Conservation (phyloP, 2,329 filamentous ascomycete genomes). For the Ramularia endophylla region DNA sequence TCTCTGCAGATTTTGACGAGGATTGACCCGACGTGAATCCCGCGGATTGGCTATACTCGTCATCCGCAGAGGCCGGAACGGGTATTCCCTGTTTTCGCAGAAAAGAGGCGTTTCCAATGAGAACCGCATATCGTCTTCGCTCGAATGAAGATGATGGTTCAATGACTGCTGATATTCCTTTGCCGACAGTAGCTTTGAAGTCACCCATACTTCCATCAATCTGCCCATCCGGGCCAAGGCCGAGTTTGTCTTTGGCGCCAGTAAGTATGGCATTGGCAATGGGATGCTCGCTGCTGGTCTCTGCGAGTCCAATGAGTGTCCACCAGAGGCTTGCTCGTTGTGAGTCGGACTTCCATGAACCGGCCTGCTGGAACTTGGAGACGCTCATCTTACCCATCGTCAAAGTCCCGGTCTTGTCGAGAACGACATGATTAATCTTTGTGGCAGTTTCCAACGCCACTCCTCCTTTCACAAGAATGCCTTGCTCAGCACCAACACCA, state of each 20-base stretch:
- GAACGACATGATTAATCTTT: constrained; percentile 80
- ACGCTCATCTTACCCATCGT: constrained; percentile 96
- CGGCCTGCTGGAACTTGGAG: constrained; percentile 60
- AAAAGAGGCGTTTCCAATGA: constrained; percentile 76
- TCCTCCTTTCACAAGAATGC: constrained; percentile 96
- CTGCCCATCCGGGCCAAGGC: constrained; percentile 62
- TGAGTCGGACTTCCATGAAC: constrained; percentile 63
- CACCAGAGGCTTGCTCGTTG: constrained; percentile 78
- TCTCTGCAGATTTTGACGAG: constrained; percentile 37
- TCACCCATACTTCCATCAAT: constrained; percentile 81
- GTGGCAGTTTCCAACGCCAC: constrained; percentile 86
- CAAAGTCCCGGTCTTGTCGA: constrained; percentile 94
- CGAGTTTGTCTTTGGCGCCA: constrained; percentile 70
- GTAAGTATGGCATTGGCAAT: constrained; percentile 81
- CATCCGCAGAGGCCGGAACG: constrained; percentile 48
- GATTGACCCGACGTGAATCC: constrained; percentile 13
- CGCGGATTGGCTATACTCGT: constrained; percentile 44
- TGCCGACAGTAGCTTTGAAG: constrained; percentile 76
- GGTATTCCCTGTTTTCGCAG: constrained; percentile 64
- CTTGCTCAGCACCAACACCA: constrained; percentile 90
- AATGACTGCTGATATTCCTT: constrained; percentile 75
- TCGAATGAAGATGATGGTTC: constrained; percentile 67
- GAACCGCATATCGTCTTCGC: constrained; percentile 66
- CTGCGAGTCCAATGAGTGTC: constrained; percentile 90
- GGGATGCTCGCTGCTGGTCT: constrained; percentile 93